phyloP scores from a whole-genome alignment of 1,284 basidiomycete species.

The Cutaneotrichosporon curvatum region DNA sequence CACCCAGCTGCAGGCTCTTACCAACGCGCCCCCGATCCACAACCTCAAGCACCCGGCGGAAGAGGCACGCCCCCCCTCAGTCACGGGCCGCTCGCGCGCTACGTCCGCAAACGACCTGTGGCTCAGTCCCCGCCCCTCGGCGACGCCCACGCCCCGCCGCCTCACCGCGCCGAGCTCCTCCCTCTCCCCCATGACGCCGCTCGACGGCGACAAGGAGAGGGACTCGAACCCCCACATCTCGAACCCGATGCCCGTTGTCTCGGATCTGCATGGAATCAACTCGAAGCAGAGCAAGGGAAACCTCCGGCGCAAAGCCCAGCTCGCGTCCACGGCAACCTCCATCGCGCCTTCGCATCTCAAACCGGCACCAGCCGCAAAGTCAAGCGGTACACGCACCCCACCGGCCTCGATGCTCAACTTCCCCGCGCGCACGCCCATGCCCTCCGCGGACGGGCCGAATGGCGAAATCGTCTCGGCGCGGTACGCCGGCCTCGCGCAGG shows the following conservation, averaged over 20 bases:
- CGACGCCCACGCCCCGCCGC: slow-evolving; percentile 3
- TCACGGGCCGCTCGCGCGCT: background rate
- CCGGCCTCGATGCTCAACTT: background rate
- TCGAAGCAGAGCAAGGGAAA: no score
- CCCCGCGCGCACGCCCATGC: background rate
- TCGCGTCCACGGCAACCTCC: background rate
- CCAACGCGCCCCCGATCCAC: slow-evolving; percentile 20
- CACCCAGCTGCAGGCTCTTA: slow-evolving; percentile 32
- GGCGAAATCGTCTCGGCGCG: slow-evolving; percentile 1
- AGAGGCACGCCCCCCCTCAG: background rate
- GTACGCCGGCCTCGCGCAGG: slow-evolving; percentile 11
- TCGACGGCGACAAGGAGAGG: slow-evolving; percentile 1
- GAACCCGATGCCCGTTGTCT: slow-evolving; percentile 18
- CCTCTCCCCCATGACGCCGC: background rate
- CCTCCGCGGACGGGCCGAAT: background rate
- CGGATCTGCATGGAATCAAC: slow-evolving; percentile 3
- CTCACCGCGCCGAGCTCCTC: slow-evolving; percentile 1
- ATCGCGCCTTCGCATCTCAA: background rate
- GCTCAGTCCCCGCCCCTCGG: slow-evolving; percentile 11
- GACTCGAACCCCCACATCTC: slow-evolving; percentile 23
- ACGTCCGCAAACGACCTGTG: slow-evolving; percentile 15
- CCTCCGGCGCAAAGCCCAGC: background rate
- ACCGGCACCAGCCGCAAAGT: no score
- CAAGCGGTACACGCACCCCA: no score
- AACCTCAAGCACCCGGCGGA: slow-evolving; percentile 1